phyloP scores from a whole-genome alignment of 2,329 filamentous ascomycete genomes.

The Nemania diffusa region DNA sequence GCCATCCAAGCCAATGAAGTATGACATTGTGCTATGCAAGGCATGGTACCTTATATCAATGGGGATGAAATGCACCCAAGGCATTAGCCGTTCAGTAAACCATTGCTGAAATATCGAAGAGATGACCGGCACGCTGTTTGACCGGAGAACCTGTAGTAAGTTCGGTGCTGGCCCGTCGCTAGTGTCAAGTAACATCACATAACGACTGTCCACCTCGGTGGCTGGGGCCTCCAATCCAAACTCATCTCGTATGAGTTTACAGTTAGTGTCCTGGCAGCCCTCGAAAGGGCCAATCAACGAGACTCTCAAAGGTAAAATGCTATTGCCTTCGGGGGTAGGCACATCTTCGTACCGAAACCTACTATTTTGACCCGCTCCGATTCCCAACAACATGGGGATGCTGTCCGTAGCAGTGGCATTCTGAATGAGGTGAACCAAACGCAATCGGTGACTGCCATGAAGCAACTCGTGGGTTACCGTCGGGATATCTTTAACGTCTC shows the following conservation, averaged over 20 bases:
- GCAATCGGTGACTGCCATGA: constrained; percentile 75
- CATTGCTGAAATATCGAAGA: constrained; percentile 80
- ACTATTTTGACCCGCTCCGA: constrained; percentile 49
- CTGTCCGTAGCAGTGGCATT: constrained; percentile 62
- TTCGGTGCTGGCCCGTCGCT: constrained; percentile 70
- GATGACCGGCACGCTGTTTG: constrained; percentile 74
- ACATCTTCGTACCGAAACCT: constrained; percentile 68
- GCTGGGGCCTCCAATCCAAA: constrained; percentile 64
- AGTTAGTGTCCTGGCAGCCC: constrained; percentile 62
- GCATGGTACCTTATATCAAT: constrained; percentile 78
- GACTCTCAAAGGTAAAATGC: constrained; percentile 64
- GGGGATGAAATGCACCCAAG: constrained; percentile 86
- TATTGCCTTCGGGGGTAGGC: constrained; percentile 63
- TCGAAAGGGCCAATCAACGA: constrained; percentile 68
- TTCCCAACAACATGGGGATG: constrained; percentile 67
- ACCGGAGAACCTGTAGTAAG: constrained; percentile 73
- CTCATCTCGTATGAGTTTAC: constrained; percentile 62
- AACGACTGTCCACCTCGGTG: constrained; percentile 72
- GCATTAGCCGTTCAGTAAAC: constrained; percentile 77
- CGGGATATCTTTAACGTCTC: constrained; percentile 67
- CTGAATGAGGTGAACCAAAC: constrained; percentile 75
- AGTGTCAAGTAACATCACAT: constrained; percentile 77
- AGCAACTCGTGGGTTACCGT: constrained; percentile 63
- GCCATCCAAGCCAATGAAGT: constrained; percentile 71
- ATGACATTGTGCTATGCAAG: constrained; percentile 77